Conservation (phyloP, 371 early-diverging fungal species). For the Syncephalastrum racemosum region DNA sequence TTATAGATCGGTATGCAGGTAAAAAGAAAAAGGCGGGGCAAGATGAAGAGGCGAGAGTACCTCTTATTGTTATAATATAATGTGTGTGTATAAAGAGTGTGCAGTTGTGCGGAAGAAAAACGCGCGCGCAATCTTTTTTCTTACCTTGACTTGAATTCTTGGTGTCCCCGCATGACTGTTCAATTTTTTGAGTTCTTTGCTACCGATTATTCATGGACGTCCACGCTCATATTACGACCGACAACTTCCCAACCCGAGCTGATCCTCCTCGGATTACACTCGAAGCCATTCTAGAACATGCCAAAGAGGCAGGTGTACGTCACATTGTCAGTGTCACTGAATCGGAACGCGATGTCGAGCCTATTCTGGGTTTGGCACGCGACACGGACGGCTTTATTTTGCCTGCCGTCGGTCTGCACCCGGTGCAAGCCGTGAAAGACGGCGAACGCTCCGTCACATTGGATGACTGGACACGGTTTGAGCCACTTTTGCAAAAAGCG, state of each 20-base stretch:
- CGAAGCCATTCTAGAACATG: constrained; percentile 22
- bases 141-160: background rate
- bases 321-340: constrained; percentile 49
- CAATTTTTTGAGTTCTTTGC: constrained; percentile 7
- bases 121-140: too few species aligned
- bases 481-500: constrained; percentile 37
- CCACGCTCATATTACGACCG: constrained; percentile 46
- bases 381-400: constrained; percentile 37
- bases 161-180: constrained; percentile 1
- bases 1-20: too few species aligned
- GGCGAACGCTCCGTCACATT: constrained; percentile 33
- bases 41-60: too few species aligned
- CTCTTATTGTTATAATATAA: too few species aligned
- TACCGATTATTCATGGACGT: constrained; percentile 38
- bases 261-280: constrained; percentile 3
- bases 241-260: constrained; percentile 35
- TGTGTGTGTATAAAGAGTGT: too few species aligned
- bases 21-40: too few species aligned
- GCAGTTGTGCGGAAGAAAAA: too few species aligned
- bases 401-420: constrained; percentile 48
- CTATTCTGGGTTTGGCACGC: constrained; percentile 35
- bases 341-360: constrained; percentile 39
- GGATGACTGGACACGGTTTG: constrained; percentile 37
- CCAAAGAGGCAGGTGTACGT: constrained; percentile 32
- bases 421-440: constrained; percentile 39